Evolutionary conservation across 1,284 basidiomycete genomes (phyloP).

Genomic region (Ganoderma boninense): DNA sequence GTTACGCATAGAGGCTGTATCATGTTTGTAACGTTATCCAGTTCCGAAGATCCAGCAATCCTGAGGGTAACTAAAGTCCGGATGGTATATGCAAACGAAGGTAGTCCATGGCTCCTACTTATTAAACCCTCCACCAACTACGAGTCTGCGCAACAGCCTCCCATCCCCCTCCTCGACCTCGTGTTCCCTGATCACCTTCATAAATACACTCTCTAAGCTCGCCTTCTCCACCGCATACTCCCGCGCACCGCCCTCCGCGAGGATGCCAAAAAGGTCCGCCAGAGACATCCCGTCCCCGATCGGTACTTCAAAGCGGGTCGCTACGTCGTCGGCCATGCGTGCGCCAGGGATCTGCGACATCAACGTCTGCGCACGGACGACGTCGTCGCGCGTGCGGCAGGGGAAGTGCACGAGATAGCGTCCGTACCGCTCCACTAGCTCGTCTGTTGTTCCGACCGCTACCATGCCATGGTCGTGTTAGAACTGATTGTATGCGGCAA

Average conservation of each 20-base stretch:
- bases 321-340: constrained; percentile 78
- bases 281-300: constrained; percentile 56
- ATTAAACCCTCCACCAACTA: constrained; percentile 4
- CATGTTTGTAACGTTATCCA: neutral
- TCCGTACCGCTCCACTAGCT: constrained; percentile 70
- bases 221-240: constrained; percentile 75
- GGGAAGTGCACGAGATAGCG: constrained; percentile 84
- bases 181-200: constrained; percentile 76
- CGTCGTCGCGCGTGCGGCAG: constrained; percentile 67
- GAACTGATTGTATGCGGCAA: neutral
- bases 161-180: constrained; percentile 46
- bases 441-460: constrained; percentile 74
- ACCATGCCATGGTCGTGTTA: constrained; percentile 11
- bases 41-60: neutral
- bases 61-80: neutral
- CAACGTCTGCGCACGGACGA: constrained; percentile 60
- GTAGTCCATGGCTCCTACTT: neutral
- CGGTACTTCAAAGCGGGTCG: constrained; percentile 81
- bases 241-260: constrained; percentile 64
- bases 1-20: neutral
- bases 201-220: constrained; percentile 75
- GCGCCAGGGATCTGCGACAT: constrained; percentile 72
- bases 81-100: neutral
- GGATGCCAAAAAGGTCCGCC: constrained; percentile 63
- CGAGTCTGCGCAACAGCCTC: constrained; percentile 6